phyloP scores from a whole-genome alignment of 768 basidiomycete species.

The Leccinum aurantiacum region DNA sequence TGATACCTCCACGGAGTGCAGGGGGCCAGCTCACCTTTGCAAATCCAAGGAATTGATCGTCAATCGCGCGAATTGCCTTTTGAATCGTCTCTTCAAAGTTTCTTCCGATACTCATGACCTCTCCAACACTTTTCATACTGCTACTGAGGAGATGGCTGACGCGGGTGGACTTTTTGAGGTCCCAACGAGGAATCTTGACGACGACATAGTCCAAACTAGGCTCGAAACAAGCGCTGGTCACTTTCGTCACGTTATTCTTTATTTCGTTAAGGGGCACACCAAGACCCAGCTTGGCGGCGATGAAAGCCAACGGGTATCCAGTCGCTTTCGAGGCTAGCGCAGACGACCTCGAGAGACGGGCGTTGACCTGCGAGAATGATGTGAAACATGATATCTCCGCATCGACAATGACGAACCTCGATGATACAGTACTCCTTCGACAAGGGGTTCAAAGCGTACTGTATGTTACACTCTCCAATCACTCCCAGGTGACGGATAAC shows the following conservation, averaged over 20 bases:
- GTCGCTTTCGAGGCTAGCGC: slow-evolving; percentile 98
- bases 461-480: slow-evolving; percentile 98
- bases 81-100: slow-evolving; percentile 99
- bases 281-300: slow-evolving; percentile 96
- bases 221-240: slow-evolving; percentile 97
- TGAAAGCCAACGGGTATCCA: slow-evolving; percentile 97
- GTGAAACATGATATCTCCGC: slow-evolving; percentile 4
- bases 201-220: slow-evolving; percentile 96
- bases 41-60: slow-evolving; percentile 93
- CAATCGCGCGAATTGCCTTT: slow-evolving; percentile 96
- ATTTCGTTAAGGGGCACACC: slow-evolving; percentile 98
- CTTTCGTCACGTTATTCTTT: slow-evolving; percentile 95
- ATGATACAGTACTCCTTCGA: slow-evolving; percentile 99
- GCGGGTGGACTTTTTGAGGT: slow-evolving; percentile 95
- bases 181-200: slow-evolving; percentile 99
- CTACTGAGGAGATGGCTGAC: slow-evolving; percentile 89
- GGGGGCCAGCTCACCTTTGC: slow-evolving; percentile 57
- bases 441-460: slow-evolving; percentile 93
- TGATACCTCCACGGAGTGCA: neutral
- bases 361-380: slow-evolving; percentile 62
- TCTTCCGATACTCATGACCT: slow-evolving; percentile 98
- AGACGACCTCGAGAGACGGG: slow-evolving; percentile 95
- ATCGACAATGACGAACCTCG: slow-evolving; percentile 53
- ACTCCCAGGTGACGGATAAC: slow-evolving; percentile 99
- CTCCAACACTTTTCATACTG: slow-evolving; percentile 99